Base-by-base conservation (phyloP, 352 stramenopile genomes). In the Pythium biforme region DNA sequence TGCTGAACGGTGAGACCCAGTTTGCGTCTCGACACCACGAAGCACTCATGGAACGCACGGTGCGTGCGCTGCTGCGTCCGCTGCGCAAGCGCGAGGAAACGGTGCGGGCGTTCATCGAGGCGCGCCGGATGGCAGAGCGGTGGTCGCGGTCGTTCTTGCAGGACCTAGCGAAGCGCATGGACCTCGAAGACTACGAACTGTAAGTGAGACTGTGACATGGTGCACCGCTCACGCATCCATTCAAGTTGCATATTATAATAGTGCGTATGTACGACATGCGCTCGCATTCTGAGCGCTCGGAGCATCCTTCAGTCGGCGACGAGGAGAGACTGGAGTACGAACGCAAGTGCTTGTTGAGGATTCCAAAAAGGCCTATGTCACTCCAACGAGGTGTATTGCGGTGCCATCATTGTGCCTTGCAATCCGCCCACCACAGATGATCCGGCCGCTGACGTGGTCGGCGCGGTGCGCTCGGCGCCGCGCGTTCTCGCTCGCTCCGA, bases 81-180 rank as follows among this genome's bases (percentile, higher is more conserved):
- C 27, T 5, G 7, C 48, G 54, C 10, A 33, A 51, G 22, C 27
- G 50, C 25, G 34, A 47, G 10, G 59, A 58, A 3, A 43, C 43
- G 43, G 3, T 50, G 43, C 43, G 43, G 7, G 43, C 3, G 4
- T 50, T 50, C 20, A 26, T 50, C 10, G 43, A 50, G 19, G 43
- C 43, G 43, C 43, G 43, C 10, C 43, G 43, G 3, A 25, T 29
- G 43, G 4, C 43, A 19, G n/a, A 50, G 23, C 43, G 43, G n/a
- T 55, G 48, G 23, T 41, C 48, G 26, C 14, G 19, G 48, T 55
- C 26, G 48, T 41, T 55, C 23, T 47, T 65, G 7, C 59, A 65
- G 19, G 33, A 34, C 23, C 22, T 65, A 40, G 39, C 59, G 19
- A 59, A 65, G 40, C 47, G 57, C 17, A 65, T 65, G 59, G 49